Evolutionary conservation across 768 basidiomycete genomes (phyloP).

Genomic region (Tulasnella sp.): DNA sequence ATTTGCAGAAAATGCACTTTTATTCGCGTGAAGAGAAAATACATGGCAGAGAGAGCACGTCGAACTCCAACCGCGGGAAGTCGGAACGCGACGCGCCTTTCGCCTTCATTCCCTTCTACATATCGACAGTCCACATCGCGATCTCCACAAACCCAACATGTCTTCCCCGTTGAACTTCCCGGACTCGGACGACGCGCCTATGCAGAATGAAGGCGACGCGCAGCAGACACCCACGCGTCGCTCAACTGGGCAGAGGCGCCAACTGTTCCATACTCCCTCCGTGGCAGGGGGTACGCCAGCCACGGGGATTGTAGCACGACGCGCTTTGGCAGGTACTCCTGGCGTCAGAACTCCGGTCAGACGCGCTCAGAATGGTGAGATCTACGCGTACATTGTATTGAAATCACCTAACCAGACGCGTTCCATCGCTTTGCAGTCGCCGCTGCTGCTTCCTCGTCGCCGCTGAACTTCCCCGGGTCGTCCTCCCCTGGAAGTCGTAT

Average conservation of each 20-base stretch:
- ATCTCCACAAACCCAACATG: neutral
- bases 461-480: slow-evolving; percentile 18
- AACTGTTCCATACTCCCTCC: slow-evolving; percentile 19
- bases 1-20: slow-evolving; percentile 9
- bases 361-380: slow-evolving; percentile 11
- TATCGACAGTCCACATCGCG: neutral
- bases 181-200: slow-evolving; percentile 23
- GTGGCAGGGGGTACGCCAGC: slow-evolving; percentile 24
- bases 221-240: slow-evolving; percentile 24
- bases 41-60: neutral
- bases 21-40: neutral
- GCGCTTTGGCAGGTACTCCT: slow-evolving; percentile 24
- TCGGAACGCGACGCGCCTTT: neutral
- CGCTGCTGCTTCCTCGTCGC: slow-evolving; percentile 14
- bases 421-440: neutral
- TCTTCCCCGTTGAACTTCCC: slow-evolving; percentile 22
- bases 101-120: neutral
- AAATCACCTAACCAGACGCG: neutral
- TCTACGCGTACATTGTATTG: neutral
- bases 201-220: neutral
- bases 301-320: slow-evolving; percentile 21
- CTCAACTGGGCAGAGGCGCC: neutral
- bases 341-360: slow-evolving; percentile 8
- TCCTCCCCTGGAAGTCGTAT: slow-evolving; percentile 17
- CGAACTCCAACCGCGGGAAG: neutral